Evolutionary conservation across 345 rosid genomes (phyloP).

Genomic region (Eucalyptus cloeziana): DNA sequence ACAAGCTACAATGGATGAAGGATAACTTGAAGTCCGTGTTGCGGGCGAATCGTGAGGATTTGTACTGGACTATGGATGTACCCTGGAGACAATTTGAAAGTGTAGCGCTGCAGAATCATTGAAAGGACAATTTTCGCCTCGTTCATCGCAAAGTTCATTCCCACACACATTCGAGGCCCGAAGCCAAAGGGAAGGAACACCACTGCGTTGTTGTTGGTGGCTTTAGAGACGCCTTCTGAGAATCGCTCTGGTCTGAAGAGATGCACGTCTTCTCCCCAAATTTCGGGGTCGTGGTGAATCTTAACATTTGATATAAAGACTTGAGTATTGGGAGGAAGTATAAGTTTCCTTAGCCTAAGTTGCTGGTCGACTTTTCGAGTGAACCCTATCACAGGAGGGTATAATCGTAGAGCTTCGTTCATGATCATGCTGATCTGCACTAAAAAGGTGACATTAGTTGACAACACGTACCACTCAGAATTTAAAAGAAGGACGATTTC

Average conservation of each 20-base stretch:
- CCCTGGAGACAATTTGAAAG: background rate
- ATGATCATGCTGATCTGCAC: background rate
- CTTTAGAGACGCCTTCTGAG: background rate
- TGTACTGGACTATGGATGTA: background rate
- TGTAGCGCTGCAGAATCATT: background rate
- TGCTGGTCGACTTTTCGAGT: background rate
- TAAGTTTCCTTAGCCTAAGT: background rate
- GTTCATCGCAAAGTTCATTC: background rate
- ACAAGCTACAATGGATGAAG: background rate
- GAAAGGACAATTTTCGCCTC: background rate
- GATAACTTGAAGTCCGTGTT: background rate
- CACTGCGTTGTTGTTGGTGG: background rate
- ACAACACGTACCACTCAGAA: background rate
- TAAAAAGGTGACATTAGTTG: background rate
- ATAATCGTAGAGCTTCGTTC: background rate
- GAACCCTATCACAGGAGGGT: background rate
- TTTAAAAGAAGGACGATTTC: background rate
- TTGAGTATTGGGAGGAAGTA: background rate
- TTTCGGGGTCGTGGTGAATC: background rate
- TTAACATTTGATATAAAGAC: background rate
- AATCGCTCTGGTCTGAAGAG: background rate
- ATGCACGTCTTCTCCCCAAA: background rate
- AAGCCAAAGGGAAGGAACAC: background rate
- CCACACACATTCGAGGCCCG: background rate
- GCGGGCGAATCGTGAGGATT: background rate